These are phyloP conservation scores for Cunninghamia lanceolata DNA, from an alignment of 75 land plant genomes.

Conservation along the genomic window DNA sequence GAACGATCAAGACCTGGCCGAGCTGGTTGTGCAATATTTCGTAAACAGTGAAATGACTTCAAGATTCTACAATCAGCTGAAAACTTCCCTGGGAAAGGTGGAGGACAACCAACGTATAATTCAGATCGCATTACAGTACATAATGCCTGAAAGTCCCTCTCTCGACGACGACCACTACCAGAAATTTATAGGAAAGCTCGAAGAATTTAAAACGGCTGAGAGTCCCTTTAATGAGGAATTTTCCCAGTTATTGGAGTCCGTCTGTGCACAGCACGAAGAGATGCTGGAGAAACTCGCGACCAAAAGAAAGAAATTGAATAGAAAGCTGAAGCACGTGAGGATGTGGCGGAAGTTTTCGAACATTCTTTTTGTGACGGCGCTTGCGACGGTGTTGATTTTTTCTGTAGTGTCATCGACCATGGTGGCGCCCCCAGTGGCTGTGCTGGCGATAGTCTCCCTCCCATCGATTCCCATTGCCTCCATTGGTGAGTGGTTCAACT, in stretches of 20 bases:
- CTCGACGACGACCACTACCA: constrained; percentile 1
- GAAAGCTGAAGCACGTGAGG: no score
- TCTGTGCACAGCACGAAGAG: constrained; percentile 43
- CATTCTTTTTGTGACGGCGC: no score
- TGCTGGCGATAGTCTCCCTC: constrained; percentile 46
- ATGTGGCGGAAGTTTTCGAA: no score
- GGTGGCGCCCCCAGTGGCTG: constrained; percentile 60
- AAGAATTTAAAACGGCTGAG: constrained; percentile 43
- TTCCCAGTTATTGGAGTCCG: constrained; percentile 38
- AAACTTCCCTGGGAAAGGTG: constrained; percentile 55
- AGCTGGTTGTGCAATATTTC: constrained; percentile 70
- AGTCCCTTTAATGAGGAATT: constrained; percentile 75
- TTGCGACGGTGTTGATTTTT: no score
- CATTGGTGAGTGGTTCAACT: constrained; percentile 76
- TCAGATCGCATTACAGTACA: constrained; percentile 51
- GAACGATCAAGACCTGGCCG: constrained; percentile 58
- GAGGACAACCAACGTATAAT: constrained; percentile 47
- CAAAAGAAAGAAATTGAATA: no score
- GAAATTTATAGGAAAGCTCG: constrained; percentile 40
- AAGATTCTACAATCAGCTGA: constrained; percentile 67
- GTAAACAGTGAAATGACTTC: constrained; percentile 51
- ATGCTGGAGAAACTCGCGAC: constrained; percentile 78
- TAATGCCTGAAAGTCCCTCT: constrained; percentile 38
- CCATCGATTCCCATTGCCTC: constrained; percentile 52
- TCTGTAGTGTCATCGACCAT: constrained; percentile 65